Conservation (phyloP, 768 basidiomycete species). For the Dentipellis fragilis region DNA sequence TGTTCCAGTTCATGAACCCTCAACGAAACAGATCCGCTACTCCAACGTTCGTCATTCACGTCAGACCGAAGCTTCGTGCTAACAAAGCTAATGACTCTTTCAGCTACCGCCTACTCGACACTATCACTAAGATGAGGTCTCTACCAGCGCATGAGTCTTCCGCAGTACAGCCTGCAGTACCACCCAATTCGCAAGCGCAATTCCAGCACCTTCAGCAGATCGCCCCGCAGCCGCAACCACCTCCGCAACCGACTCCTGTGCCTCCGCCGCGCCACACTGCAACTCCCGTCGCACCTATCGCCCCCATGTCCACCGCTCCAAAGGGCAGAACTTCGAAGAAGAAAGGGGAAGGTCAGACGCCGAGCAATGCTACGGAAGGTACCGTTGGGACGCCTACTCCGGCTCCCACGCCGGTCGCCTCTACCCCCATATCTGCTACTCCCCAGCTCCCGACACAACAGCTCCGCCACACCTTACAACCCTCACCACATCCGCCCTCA, state of each 20-base stretch:
- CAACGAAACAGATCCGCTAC: constrained; percentile 32
- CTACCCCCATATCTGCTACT: not conserved
- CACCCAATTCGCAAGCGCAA: constrained; percentile 3
- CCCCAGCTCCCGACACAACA: not conserved
- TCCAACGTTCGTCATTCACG: constrained; percentile 33
- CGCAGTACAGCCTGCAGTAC: not conserved
- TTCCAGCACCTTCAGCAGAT: constrained; percentile 1
- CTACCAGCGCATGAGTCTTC: not conserved
- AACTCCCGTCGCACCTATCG: constrained; percentile 15
- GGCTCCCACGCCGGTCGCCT: not conserved
- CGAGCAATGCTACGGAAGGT: not conserved
- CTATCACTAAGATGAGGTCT: not conserved
- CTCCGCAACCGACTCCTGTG: constrained; percentile 3
- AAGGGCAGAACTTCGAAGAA: not conserved
- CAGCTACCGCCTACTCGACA: constrained; percentile 14
- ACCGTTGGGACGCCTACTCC: constrained; percentile 1
- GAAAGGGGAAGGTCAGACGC: not conserved
- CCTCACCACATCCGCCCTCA: not conserved
- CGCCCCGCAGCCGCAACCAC: constrained; percentile 2
- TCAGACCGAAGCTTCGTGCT: not conserved
- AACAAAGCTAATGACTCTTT: not conserved
- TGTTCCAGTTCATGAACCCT: constrained; percentile 75
- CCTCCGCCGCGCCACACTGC: constrained; percentile 12
- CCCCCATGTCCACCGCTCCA: constrained; percentile 12
- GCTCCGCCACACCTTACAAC: not conserved